Conservation (phyloP, 1,284 basidiomycete genomes). For the Neotropicomus parvogracilis region DNA sequence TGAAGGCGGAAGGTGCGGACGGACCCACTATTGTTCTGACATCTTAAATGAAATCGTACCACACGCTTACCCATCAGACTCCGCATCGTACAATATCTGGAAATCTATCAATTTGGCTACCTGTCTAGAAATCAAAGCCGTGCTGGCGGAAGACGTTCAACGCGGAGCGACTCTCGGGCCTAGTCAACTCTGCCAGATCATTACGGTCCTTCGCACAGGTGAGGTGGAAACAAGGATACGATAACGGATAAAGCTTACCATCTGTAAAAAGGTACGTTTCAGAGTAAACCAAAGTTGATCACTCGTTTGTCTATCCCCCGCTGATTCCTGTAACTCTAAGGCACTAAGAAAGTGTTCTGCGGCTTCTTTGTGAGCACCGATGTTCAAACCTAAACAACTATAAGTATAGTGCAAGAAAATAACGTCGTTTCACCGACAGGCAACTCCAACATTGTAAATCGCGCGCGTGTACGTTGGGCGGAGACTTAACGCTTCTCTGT, state of each 20-base stretch:
- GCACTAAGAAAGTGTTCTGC: conserved; percentile 96
- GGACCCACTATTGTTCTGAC: background rate
- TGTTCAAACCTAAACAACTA: conserved; percentile 72
- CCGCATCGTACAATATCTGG: background rate
- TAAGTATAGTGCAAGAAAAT: conserved; percentile 5
- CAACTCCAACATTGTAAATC: conserved; percentile 96
- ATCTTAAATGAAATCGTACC: background rate
- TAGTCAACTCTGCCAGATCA: conserved; percentile 65
- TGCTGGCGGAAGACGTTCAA: conserved; percentile 70
- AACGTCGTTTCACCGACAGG: conserved; percentile 56
- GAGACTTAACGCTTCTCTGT: conserved; percentile 88
- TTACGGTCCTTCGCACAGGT: conserved; percentile 45
- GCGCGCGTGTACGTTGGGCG: conserved; percentile 96
- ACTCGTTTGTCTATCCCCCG: conserved; percentile 65
- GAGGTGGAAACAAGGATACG: conserved; percentile 1
- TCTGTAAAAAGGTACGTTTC: conserved; percentile 73
- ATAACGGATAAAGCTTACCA: conserved; percentile 53
- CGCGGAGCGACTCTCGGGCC: conserved; percentile 45
- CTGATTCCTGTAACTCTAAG: conserved; percentile 70
- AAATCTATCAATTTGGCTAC: background rate
- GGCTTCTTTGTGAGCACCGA: conserved; percentile 93
- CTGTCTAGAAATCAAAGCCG: conserved; percentile 79
- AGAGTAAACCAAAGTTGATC: conserved; percentile 93
- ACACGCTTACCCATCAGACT: background rate
- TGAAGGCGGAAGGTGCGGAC: too few species aligned